Evolutionary conservation across 352 stramenopile genomes (phyloP).

Genomic region (Phytophthora melonis): DNA sequence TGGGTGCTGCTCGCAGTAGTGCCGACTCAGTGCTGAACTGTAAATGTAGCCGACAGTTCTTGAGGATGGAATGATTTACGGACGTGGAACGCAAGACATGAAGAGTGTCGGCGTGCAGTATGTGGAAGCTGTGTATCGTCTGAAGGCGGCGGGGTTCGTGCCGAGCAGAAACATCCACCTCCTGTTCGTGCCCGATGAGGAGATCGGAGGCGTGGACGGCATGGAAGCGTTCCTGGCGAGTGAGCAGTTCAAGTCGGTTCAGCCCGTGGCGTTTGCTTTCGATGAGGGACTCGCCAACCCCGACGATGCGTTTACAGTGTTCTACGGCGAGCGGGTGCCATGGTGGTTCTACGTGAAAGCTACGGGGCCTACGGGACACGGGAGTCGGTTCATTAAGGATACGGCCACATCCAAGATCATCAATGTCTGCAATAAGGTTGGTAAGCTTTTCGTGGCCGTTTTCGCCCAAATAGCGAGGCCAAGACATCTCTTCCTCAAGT

Average conservation of each 20-base stretch:
- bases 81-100: conserved; percentile 95
- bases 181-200: conserved; percentile 94
- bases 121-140: conserved; percentile 85
- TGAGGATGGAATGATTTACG: conserved; percentile 94
- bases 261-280: conserved; percentile 91
- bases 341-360: conserved; percentile 93
- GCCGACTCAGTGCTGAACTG: too few species aligned
- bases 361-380: conserved; percentile 81
- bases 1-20: not conserved
- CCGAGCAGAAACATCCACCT: conserved; percentile 92
- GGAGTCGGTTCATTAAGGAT: conserved; percentile 94
- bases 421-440: conserved; percentile 80
- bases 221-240: conserved; percentile 94
- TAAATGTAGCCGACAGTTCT: conserved; percentile 80
- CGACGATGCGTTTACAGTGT: conserved; percentile 93
- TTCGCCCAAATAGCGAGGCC: not conserved
- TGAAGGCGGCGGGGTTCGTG: conserved; percentile 73
- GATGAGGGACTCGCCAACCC: conserved; percentile 95
- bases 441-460: not conserved
- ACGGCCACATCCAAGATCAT: conserved; percentile 96
- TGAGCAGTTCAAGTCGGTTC: conserved; percentile 82
- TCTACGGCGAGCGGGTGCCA: conserved; percentile 95
- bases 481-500: not conserved
- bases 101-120: conserved; percentile 97
- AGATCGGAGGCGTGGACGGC: conserved; percentile 94